Evolutionary conservation across 257 asterid genomes (phyloP), one percentile per base, ranked within the genome.

Genomic region (Capsicum pubescens): DNA sequence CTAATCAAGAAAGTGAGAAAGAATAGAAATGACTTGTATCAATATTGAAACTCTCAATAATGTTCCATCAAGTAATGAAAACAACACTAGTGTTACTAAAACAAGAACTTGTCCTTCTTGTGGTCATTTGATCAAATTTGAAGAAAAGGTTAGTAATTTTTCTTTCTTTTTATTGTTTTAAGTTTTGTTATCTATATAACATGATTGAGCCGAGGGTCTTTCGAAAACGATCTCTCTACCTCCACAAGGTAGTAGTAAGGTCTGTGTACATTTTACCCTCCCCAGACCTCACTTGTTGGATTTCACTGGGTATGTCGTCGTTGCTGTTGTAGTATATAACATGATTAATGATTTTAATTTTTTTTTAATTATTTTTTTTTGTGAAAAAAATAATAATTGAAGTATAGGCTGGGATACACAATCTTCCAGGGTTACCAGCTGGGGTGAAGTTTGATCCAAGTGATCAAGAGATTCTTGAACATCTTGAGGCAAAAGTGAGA

Each of bases 381-480:
- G 26, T 19, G 5, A 16, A 55, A 50, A 26, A 11, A 35, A 35
- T 4, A 54, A 2, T 63, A 21, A 60, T 13, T 57, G 3, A 32
- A 64, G 58, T 48, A 56, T 66, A 89, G 92, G 87, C 68, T 61
- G 90, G 90, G 71, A 87, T 89, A 67, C 85, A 88, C 35, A 79
- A 89, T 52, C 87, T 89, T 63, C 91, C 90, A 12, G 90, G 90
- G 9, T 80, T 90, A 84, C 92, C 92, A 10, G 90, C 88, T 35
- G 92, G 92, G 44, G 90, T 90, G 87, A 88, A 90, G 84, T 90
- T 90, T 81, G 92, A 90, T 85, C 92, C 92, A 3, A 88, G 89
- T 84, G 92, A 90, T 84, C 86, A 84, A 69, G 91, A 90, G 69
- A 84, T 90, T 58, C 88, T 88, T 54, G 90, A 90, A 71, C 92